phyloP scores from a whole-genome alignment of 805 yeast genomes.

The Helenozyma baotianmanensis region DNA sequence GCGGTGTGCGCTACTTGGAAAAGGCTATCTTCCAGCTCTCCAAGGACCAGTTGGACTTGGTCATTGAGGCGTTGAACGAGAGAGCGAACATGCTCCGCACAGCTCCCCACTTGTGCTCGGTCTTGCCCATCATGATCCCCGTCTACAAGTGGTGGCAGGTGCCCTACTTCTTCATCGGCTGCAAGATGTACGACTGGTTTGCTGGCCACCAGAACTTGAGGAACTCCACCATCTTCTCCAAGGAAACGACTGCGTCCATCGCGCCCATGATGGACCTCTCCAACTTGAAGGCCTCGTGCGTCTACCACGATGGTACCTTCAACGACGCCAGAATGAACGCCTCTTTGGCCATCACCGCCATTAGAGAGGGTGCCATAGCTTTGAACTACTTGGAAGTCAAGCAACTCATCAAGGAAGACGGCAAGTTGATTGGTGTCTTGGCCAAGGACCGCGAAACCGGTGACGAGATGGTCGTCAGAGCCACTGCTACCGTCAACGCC shows the following conservation, averaged over 20 bases:
- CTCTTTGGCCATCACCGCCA: slow-evolving; percentile 79
- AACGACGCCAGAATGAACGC: slow-evolving; percentile 91
- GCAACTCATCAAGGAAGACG: slow-evolving; percentile 64
- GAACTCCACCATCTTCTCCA: slow-evolving; percentile 67
- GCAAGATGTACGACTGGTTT: slow-evolving; percentile 85
- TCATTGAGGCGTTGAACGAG: slow-evolving; percentile 84
- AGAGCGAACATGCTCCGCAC: slow-evolving; percentile 80
- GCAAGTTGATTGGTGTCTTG: slow-evolving; percentile 67
- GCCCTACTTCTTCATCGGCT: slow-evolving; percentile 89
- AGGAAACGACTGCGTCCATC: slow-evolving; percentile 59
- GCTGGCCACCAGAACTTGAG: slow-evolving; percentile 87
- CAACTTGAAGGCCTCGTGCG: slow-evolving; percentile 81
- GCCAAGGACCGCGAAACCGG: slow-evolving; percentile 72
- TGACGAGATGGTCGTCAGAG: slow-evolving; percentile 53
- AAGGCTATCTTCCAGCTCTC: slow-evolving; percentile 92
- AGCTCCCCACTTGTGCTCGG: slow-evolving; percentile 85
- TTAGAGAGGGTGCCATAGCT: slow-evolving; percentile 83
- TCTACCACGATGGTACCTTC: slow-evolving; percentile 93
- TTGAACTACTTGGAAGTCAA: slow-evolving; percentile 82
- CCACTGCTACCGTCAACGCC: slow-evolving; percentile 81
- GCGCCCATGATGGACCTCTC: slow-evolving; percentile 84
- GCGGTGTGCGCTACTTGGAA: slow-evolving; percentile 93
- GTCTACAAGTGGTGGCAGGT: slow-evolving; percentile 94
- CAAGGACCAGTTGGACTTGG: slow-evolving; percentile 82
- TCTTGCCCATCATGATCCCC: slow-evolving; percentile 93